Conservation (phyloP, 768 basidiomycete species). For the Strobilomyces dryophilus region DNA sequence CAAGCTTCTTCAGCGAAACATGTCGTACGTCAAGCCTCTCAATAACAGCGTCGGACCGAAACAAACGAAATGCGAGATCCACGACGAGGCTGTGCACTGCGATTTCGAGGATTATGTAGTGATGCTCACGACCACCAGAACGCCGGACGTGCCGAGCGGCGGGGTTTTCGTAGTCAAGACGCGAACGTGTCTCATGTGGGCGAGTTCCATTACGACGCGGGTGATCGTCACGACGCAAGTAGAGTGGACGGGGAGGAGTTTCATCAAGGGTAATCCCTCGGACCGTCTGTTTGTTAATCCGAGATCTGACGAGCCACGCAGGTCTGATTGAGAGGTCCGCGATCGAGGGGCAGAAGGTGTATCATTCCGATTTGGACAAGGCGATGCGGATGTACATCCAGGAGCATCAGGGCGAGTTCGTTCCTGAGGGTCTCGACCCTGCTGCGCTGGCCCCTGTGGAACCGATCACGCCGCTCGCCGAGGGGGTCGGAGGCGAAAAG, state of each 20-base stretch:
- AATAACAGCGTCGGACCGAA: constrained; percentile 86
- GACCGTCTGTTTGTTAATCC: neutral
- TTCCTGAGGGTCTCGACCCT: constrained; percentile 74
- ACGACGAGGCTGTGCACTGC: constrained; percentile 74
- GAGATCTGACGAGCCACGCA: constrained; percentile 27
- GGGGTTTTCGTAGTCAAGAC: constrained; percentile 93
- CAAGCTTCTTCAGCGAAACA: constrained; percentile 75
- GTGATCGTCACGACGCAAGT: constrained; percentile 88
- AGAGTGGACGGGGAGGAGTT: constrained; percentile 95
- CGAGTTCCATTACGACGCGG: constrained; percentile 67
- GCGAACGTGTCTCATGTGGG: constrained; percentile 93
- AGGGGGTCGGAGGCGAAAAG: constrained; percentile 7
- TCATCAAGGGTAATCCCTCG: constrained; percentile 73
- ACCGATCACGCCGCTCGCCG: constrained; percentile 28
- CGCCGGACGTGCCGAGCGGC: constrained; percentile 94
- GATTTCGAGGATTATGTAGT: constrained; percentile 83
- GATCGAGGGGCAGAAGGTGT: constrained; percentile 88
- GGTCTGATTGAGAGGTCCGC: constrained; percentile 92
- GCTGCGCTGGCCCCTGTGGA: constrained; percentile 47
- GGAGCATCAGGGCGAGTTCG: constrained; percentile 85
- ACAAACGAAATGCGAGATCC: constrained; percentile 93
- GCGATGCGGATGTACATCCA: constrained; percentile 88
- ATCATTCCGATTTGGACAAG: constrained; percentile 77
- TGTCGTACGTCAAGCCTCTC: constrained; percentile 96
- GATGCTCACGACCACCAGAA: constrained; percentile 84